These are phyloP conservation scores for Schwanniomyces polymorphus DNA, from an alignment of 805 yeast genomes.

Conservation along the genomic window DNA sequence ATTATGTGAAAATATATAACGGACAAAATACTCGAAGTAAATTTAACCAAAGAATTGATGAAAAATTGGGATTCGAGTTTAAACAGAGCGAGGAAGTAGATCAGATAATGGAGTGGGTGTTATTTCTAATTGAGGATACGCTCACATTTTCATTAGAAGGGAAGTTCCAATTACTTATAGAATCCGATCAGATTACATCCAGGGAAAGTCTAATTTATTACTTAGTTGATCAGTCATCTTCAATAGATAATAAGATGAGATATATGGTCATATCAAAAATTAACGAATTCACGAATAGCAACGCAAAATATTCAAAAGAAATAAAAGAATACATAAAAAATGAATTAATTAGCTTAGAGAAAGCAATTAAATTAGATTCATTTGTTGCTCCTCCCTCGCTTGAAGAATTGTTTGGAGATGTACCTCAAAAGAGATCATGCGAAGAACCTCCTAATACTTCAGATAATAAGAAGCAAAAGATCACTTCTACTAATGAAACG, in stretches of 20 bases:
- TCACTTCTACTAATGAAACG: background rate
- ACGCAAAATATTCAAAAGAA: background rate
- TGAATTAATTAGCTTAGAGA: background rate
- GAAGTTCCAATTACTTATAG: background rate
- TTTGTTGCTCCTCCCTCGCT: conserved; percentile 20
- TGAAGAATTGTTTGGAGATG: conserved; percentile 21
- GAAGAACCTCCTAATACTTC: conserved; percentile 21
- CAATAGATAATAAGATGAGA: background rate
- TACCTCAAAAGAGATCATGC: conserved; percentile 1
- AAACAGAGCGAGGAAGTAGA: conserved; percentile 9
- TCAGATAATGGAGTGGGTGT: conserved; percentile 19
- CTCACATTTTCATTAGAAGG: background rate
- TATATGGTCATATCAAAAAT: background rate
- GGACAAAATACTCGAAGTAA: conserved; percentile 5
- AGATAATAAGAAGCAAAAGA: conserved; percentile 9
- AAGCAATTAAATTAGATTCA: conserved; percentile 4
- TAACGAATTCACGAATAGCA: background rate
- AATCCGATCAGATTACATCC: background rate
- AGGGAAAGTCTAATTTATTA: background rate
- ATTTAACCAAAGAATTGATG: conserved; percentile 21
- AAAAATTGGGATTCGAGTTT: conserved; percentile 14
- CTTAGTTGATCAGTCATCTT: background rate
- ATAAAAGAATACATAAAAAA: background rate
- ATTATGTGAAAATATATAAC: conserved; percentile 5
- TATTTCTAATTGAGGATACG: conserved; percentile 15